A percentile compares a stretch with the other conserved stretches of the same genome.
Conservation (phyloP, 192 early-diverging fungal genomes). For the Coemansia nantahalensis region DNA sequence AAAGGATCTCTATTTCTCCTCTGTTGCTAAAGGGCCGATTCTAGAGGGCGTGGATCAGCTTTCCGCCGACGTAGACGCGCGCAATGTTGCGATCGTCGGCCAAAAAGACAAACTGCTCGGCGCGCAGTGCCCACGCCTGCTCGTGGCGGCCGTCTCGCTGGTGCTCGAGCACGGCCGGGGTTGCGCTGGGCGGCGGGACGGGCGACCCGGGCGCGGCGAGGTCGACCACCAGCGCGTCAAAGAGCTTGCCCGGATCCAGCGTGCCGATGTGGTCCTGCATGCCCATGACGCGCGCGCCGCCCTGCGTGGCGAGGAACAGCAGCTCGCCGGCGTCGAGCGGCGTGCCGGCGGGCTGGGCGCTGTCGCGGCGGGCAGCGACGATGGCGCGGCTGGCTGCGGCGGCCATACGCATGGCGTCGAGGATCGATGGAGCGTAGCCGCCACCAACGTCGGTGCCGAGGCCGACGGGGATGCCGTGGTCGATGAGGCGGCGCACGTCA, state of each 20-base stretch:
- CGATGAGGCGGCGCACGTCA: constrained; percentile 73
- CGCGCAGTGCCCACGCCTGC: constrained; percentile 39
- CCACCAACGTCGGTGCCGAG: constrained; percentile 94
- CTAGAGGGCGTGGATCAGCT: constrained; percentile 40
- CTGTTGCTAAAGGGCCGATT: neutral
- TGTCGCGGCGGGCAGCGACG: constrained; percentile 26
- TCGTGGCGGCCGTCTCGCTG: neutral
- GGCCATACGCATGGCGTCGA: constrained; percentile 84
- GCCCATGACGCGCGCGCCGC: constrained; percentile 81
- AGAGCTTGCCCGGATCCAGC: constrained; percentile 80
- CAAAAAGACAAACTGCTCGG: constrained; percentile 87
- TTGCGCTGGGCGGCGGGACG: constrained; percentile 15
- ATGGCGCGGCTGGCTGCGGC: constrained; percentile 70
- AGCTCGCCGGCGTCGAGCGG: constrained; percentile 68
- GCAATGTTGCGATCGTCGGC: constrained; percentile 86
- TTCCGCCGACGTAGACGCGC: constrained; percentile 80
- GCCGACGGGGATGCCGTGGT: constrained; percentile 77
- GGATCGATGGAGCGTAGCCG: constrained; percentile 79
- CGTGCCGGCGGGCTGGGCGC: constrained; percentile 21
- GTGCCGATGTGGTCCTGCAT: constrained; percentile 75
- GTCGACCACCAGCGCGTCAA: constrained; percentile 88
- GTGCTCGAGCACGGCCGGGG: constrained; percentile 19
- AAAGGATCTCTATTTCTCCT: too few relatives aligned
- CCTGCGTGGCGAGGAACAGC: constrained; percentile 86
- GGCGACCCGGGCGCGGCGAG: constrained; percentile 62